Conservation (phyloP, 257 asterid species). For the Capsicum rhomboideum region DNA sequence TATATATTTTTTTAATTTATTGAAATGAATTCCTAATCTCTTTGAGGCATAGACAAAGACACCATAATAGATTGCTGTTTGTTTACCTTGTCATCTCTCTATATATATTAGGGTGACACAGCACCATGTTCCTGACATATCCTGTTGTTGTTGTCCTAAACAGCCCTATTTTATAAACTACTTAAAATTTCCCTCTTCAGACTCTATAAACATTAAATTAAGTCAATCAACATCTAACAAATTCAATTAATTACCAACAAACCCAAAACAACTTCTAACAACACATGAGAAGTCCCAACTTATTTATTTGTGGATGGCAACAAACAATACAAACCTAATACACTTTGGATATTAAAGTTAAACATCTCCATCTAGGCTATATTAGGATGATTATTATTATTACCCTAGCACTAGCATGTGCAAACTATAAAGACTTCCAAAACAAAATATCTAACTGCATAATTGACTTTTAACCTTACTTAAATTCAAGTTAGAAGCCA, state of each 20-base stretch:
- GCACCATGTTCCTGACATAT: constrained; percentile 16
- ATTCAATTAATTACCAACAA: constrained; percentile 5
- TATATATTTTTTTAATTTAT: neutral
- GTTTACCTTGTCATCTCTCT: constrained; percentile 27
- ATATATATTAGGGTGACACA: constrained; percentile 6
- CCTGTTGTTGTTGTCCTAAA: neutral
- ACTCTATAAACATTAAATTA: constrained; percentile 1
- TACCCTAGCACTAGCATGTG: neutral
- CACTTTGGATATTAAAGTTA: neutral
- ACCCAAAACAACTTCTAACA: constrained; percentile 19
- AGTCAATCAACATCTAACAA: neutral
- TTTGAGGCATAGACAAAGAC: neutral
- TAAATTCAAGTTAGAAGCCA: neutral
- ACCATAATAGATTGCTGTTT: constrained; percentile 7
- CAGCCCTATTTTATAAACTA: neutral
- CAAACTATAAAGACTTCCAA: neutral
- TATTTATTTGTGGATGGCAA: neutral
- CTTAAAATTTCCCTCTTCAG: neutral
- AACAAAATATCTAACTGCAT: neutral
- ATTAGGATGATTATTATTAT: neutral
- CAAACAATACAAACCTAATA: neutral
- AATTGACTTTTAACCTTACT: neutral
- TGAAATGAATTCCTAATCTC: neutral
- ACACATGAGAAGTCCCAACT: neutral
- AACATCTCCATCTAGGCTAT: constrained; percentile 18